Conservation (phyloP, 2,329 filamentous ascomycete genomes). For the Clonostachys solani region DNA sequence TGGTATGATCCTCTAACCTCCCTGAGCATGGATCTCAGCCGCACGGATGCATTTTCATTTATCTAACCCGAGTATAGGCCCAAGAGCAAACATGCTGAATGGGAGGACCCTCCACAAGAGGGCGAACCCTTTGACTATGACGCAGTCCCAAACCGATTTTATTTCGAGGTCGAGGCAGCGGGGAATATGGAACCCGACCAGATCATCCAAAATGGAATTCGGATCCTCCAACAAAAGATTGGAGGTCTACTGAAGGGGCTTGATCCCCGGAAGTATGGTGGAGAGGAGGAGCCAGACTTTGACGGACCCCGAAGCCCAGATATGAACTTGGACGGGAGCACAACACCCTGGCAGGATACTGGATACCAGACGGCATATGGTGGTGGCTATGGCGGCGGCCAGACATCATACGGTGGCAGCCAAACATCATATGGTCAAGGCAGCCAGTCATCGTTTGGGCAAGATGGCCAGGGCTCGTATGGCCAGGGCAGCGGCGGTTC, state of each 20-base stretch:
- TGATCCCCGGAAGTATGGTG: slow-evolving; percentile 42
- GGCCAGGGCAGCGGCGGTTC: neutral
- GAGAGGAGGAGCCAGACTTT: slow-evolving; percentile 54
- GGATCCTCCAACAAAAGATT: slow-evolving; percentile 85
- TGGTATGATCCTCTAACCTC: slow-evolving; percentile 56
- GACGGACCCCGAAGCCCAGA: slow-evolving; percentile 65
- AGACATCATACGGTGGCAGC: slow-evolving; percentile 61
- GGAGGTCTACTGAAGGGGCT: slow-evolving; percentile 66
- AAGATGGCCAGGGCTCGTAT: slow-evolving; percentile 46
- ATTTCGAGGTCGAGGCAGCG: slow-evolving; percentile 87
- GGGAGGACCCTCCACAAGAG: slow-evolving; percentile 75
- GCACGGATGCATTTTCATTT: neutral
- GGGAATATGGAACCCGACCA: slow-evolving; percentile 86
- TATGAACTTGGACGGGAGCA: slow-evolving; percentile 52
- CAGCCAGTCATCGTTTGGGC: slow-evolving; percentile 37
- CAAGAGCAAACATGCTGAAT: slow-evolving; percentile 72
- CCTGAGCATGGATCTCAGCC: neutral
- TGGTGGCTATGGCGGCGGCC: slow-evolving; percentile 58
- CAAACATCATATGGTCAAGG: slow-evolving; percentile 48
- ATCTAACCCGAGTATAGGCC: slow-evolving; percentile 50
- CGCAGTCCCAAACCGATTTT: slow-evolving; percentile 79
- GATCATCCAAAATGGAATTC: slow-evolving; percentile 85
- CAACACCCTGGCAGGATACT: slow-evolving; percentile 44
- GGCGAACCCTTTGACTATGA: slow-evolving; percentile 90
- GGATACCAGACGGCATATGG: slow-evolving; percentile 59